Base-by-base conservation (phyloP, 83 land plant species). In the Picea mariana region DNA sequence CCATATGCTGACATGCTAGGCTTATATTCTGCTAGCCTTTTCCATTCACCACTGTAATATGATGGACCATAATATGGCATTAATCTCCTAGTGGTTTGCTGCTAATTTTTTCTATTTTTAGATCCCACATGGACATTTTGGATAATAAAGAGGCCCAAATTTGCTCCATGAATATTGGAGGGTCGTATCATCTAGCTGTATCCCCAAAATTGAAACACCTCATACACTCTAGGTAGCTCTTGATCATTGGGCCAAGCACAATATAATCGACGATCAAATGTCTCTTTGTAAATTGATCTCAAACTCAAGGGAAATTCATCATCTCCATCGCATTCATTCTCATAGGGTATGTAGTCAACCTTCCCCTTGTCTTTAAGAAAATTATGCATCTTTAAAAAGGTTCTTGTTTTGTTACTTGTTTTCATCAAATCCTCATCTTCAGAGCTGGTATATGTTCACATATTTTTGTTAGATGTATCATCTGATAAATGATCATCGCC, bases 51-150 rank as follows among this genome's bases (percentile, higher is more conserved):
- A 63, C 4, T 63, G 66, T 63, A 63, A n/a, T n/a, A 63, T 63
- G 66, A 63, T 63, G 66, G 66, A n/a, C 66, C 66, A 63, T 63
- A 63, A 63, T 63, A 63, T 63, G 66, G 66, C 24, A 63, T 63
- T 63, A 63, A n/a, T 63, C 66, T 63, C 24, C 66, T 18, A 18
- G 21, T 63, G 24, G 66, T 63, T 63, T 63, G 23, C n/a, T 63
- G 0, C n/a, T 5, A 63, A 63, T n/a, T 63, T 2, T 63, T 63
- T 63, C 23, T 63, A 63, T 63, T 2, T 63, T 63, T 63, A 63
- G 66, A n/a, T 63, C 66, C 21, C 66, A n/a, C 66, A 63, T 63
- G 66, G 20, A 63, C n/a, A 63, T 63, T 63, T 63, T 20, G 66
- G 66, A 63, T 4, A 63, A 63, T 63, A 63, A 63, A 42, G 44